A percentile compares a stretch with the other conserved stretches of the same genome.
These are phyloP conservation scores for Tripidium arundinaceum DNA, from an alignment of 202 grass and related monocot species.

Conservation along the genomic window DNA sequence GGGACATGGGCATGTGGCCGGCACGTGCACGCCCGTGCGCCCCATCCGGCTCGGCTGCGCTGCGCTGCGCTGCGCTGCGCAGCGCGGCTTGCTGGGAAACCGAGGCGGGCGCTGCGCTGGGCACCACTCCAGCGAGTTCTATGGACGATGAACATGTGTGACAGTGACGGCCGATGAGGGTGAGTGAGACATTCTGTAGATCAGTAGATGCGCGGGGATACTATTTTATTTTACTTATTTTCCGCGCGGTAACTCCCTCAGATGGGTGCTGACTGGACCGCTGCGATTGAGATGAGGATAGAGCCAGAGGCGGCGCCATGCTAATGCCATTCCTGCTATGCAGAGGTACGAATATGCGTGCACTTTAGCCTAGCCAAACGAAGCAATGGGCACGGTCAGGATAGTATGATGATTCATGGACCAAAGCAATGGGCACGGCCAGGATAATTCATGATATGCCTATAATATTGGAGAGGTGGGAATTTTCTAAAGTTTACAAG, in stretches of 20 bases:
- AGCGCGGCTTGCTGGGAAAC: neutral
- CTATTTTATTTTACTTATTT: too few species aligned
- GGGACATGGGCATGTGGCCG: slow-evolving; percentile 28
- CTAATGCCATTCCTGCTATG: neutral
- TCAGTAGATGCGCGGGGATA: too few species aligned
- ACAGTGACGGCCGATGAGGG: too few species aligned
- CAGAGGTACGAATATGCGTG: neutral
- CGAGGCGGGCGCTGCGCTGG: neutral
- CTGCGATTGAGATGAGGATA: neutral
- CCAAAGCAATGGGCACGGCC: too few species aligned
- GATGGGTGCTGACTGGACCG: too few species aligned
- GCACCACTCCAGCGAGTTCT: neutral
- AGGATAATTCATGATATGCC: too few species aligned
- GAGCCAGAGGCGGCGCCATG: neutral
- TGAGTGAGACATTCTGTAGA: too few species aligned
- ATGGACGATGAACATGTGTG: neutral
- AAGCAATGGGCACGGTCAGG: neutral
- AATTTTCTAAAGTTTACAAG: too few species aligned
- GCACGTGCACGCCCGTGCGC: slow-evolving; percentile 11
- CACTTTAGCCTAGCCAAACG: neutral
- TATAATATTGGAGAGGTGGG: too few species aligned
- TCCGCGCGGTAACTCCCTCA: too few species aligned
- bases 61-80: too few species aligned
- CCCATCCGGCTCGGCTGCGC: neutral
- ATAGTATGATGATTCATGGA: neutral